phyloP scores from a whole-genome alignment of 2,329 filamentous ascomycete species.

The Phyllosticta citribraziliensis region DNA sequence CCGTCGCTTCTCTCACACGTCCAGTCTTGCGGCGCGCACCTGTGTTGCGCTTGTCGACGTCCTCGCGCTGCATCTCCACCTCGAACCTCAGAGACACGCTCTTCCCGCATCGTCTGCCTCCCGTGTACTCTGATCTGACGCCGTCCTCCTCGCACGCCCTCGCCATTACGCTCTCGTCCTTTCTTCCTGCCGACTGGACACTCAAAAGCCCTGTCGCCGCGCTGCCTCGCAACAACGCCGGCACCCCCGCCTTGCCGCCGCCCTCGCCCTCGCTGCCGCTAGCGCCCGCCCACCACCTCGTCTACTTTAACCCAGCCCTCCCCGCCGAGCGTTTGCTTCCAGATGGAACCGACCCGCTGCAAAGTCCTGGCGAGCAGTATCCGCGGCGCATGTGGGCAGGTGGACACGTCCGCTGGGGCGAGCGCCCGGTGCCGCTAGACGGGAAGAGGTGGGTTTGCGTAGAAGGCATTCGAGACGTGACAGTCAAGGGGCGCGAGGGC shows the following conservation, averaged over 20 bases:
- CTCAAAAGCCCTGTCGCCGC: neutral
- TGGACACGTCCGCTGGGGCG: conserved; percentile 52
- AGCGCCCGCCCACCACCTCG: conserved; percentile 66
- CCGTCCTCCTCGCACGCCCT: conserved; percentile 58
- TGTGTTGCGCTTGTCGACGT: neutral
- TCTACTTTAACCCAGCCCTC: conserved; percentile 73
- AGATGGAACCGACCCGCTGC: conserved; percentile 77
- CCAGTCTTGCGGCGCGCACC: neutral
- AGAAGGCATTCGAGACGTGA: conserved; percentile 39
- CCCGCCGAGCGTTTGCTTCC: conserved; percentile 53
- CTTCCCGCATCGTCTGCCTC: conserved; percentile 38
- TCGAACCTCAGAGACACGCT: conserved; percentile 21
- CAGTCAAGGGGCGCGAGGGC: conserved; percentile 40
- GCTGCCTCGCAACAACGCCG: neutral
- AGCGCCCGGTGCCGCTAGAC: neutral
- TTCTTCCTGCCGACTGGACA: conserved; percentile 13
- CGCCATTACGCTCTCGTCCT: conserved; percentile 31
- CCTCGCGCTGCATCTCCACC: neutral
- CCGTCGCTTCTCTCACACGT: neutral
- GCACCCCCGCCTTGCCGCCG: conserved; percentile 1
- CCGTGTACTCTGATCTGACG: conserved; percentile 47
- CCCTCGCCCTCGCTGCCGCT: conserved; percentile 21
- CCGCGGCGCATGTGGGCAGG: conserved; percentile 81
- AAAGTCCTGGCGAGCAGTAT: conserved; percentile 65
- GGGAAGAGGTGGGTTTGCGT: conserved; percentile 29